phyloP scores from a whole-genome alignment of 768 basidiomycete species.

The Boletus bicolor region DNA sequence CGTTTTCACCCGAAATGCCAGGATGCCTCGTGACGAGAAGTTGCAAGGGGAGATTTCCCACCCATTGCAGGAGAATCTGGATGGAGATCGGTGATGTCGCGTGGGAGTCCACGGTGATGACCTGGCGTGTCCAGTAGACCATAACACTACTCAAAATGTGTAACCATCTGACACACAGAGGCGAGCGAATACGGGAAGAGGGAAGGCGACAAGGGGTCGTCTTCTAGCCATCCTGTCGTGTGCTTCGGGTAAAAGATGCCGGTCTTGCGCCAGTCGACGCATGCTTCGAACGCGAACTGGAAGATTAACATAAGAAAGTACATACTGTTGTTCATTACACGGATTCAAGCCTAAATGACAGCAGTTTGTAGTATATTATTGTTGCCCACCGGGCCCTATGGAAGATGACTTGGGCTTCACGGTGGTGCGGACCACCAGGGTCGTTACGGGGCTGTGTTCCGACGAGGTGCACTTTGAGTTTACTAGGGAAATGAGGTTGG shows the following conservation, averaged over 20 bases:
- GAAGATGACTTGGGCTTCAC: not conserved
- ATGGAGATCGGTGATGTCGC: not conserved
- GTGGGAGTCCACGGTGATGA: constrained; percentile 15
- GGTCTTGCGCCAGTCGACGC: not conserved
- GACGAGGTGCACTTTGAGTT: not conserved
- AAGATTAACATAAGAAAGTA: not conserved
- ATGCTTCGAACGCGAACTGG: constrained; percentile 2
- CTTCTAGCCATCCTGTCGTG: constrained; percentile 6
- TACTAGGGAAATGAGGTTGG: not conserved
- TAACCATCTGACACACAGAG: constrained; percentile 16
- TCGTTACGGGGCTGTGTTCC: not conserved
- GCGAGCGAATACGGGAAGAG: constrained; percentile 11
- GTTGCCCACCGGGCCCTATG: not conserved
- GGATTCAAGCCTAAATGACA: not conserved
- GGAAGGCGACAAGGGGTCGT: constrained; percentile 6
- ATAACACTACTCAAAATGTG: constrained; percentile 10
- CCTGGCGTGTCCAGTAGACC: constrained; percentile 18
- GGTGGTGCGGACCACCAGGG: not conserved
- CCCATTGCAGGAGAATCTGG: not conserved
- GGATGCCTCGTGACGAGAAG: constrained; percentile 1
- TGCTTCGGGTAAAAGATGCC: not conserved
- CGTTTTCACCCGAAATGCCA: not conserved
- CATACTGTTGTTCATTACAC: not conserved
- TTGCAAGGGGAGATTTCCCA: not conserved
- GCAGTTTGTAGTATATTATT: not conserved